phyloP scores from a whole-genome alignment of 2,329 filamentous ascomycete genomes.

The Sclerotinia nivalis region DNA sequence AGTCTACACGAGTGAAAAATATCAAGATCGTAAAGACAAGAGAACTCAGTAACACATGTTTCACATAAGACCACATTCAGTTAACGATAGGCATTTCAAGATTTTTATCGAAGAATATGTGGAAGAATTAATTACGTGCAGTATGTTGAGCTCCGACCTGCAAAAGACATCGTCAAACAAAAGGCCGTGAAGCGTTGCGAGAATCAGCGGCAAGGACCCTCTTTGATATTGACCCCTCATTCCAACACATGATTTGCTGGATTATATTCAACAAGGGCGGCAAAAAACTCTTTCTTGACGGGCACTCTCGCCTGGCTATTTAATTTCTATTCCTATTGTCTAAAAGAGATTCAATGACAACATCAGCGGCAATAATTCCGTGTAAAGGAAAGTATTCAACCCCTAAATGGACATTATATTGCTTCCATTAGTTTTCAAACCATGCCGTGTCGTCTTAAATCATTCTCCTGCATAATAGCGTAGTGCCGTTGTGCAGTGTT shows the following conservation, averaged over 20 bases:
- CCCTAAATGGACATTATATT: not conserved
- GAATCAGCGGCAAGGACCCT: not conserved
- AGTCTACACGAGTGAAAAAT: not conserved
- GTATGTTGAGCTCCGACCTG: slow-evolving; percentile 2
- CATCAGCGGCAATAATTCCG: slow-evolving; percentile 3
- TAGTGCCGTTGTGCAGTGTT: slow-evolving; percentile 1
- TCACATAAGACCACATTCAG: not conserved
- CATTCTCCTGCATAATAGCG: not conserved
- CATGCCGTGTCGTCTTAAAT: not conserved
- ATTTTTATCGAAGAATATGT: not conserved
- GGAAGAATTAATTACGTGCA: not conserved
- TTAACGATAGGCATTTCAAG: not conserved
- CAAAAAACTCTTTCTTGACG: not conserved
- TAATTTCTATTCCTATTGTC: not conserved
- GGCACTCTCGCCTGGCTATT: not conserved
- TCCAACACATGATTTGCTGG: not conserved
- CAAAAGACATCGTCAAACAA: not conserved
- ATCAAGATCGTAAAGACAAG: not conserved
- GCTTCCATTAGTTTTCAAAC: not conserved
- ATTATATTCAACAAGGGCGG: not conserved
- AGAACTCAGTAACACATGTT: not conserved
- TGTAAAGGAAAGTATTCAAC: not conserved
- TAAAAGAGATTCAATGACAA: not conserved
- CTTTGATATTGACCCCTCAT: not conserved
- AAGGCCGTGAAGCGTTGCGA: not conserved